A percentile compares a stretch with the other conserved stretches of the same genome.
Conservation (phyloP, 345 rosid species). For the Rhodamnia rubescens region DNA sequence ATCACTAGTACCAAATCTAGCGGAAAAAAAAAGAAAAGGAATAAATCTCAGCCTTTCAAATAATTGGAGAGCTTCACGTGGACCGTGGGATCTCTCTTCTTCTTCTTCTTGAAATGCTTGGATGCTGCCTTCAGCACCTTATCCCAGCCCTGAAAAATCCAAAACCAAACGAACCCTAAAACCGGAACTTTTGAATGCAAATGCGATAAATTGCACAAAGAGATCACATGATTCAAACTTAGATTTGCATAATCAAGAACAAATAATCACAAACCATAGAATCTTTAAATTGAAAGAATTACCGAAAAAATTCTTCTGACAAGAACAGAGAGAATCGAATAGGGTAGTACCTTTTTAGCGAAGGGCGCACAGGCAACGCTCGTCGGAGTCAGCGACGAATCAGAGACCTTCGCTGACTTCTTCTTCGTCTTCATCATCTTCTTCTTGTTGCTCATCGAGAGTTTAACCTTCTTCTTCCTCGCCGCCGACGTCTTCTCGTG, state of each 20-base stretch:
- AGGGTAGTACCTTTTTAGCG: constrained; percentile 27
- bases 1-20: neutral
- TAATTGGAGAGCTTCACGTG: constrained; percentile 36
- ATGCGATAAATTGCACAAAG: neutral
- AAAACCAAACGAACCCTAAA: neutral
- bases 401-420: constrained; percentile 3
- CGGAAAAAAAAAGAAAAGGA: neutral
- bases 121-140: constrained; percentile 64
- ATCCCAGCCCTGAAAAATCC: constrained; percentile 44
- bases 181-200: neutral
- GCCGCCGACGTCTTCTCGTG: constrained; percentile 9
- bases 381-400: constrained; percentile 27
- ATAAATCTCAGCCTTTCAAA: constrained; percentile 6
- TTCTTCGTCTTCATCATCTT: neutral
- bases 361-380: constrained; percentile 34
- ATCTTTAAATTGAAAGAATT: neutral
- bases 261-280: neutral
- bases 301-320: neutral
- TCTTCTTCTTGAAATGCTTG: constrained; percentile 57
- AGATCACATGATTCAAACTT: neutral
- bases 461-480: constrained; percentile 10
- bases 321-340: neutral
- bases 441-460: neutral
- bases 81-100: constrained; percentile 24
- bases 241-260: neutral